phyloP scores from a whole-genome alignment of 139 green algal genomes.

The Edaphochlamys debaryana region DNA sequence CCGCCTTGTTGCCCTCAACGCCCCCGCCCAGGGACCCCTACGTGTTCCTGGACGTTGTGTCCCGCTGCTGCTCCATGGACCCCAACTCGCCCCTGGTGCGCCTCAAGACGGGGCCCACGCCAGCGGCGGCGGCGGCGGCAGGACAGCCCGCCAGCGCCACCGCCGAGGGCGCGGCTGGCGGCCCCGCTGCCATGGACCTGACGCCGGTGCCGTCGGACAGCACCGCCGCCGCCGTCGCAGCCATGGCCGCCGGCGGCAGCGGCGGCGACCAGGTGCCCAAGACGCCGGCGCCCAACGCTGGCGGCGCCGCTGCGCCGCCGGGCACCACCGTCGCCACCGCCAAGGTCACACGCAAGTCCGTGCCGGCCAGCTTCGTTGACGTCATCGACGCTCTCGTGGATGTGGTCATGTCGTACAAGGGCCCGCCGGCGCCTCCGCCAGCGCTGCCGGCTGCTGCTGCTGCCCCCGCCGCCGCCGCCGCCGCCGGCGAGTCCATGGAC shows the following conservation, averaged over 20 bases:
- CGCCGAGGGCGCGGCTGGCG: conserved; percentile 1
- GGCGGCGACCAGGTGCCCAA: no score
- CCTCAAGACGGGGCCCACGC: conserved; percentile 23
- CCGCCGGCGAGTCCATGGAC: conserved; percentile 13
- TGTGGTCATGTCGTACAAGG: conserved; percentile 71
- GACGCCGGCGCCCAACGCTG: no score
- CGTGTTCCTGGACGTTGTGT: conserved; percentile 82
- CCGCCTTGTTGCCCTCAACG: no score
- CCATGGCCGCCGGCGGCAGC: background rate
- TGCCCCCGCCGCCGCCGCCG: background rate
- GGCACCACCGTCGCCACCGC: background rate
- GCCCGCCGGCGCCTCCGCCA: background rate
- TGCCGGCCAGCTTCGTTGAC: conserved; percentile 80
- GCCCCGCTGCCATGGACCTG: background rate
- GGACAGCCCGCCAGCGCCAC: background rate
- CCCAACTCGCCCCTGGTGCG: conserved; percentile 20
- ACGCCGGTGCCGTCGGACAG: background rate
- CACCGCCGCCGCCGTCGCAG: background rate
- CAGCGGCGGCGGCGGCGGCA: background rate
- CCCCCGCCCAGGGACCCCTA: conserved; percentile 68
- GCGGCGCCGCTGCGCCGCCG: background rate
- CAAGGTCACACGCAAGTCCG: conserved; percentile 56
- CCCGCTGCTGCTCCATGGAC: conserved; percentile 65
- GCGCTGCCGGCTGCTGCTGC: no score
- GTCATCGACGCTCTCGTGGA: conserved; percentile 87